Conservation (phyloP, 192 early-diverging fungal genomes). For the Linnemannia hyalina region DNA sequence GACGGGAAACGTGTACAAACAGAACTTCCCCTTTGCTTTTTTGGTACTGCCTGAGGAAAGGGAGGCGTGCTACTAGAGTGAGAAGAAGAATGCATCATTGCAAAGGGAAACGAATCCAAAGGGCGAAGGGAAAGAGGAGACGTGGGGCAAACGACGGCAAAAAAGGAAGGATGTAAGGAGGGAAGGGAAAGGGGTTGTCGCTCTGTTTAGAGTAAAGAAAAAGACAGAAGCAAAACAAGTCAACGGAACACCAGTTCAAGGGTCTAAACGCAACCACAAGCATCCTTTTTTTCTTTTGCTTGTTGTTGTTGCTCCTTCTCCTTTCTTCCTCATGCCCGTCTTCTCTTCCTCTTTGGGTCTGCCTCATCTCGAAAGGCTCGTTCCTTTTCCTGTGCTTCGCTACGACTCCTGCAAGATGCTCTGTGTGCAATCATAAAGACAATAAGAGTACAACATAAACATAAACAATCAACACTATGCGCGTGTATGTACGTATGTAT, state of each 20-base stretch:
- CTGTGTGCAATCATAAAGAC: not conserved
- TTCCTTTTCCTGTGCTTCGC: not conserved
- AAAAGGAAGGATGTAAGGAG: too few species aligned
- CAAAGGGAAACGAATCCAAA: too few species aligned
- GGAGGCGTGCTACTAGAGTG: too few species aligned
- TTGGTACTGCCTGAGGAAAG: too few species aligned
- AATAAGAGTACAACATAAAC: not conserved
- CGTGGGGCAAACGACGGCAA: too few species aligned
- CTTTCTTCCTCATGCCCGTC: not conserved
- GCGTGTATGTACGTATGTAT: conserved; percentile 1
- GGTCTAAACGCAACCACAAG: not conserved
- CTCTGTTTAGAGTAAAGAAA: not conserved
- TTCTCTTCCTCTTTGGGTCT: not conserved
- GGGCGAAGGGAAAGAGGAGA: too few species aligned
- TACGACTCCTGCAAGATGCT: not conserved
- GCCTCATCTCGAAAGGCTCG: not conserved
- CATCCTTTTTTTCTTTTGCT: not conserved
- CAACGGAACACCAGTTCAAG: not conserved
- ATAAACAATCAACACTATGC: not conserved
- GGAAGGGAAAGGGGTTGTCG: too few species aligned
- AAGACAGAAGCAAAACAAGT: not conserved
- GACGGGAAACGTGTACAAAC: not conserved
- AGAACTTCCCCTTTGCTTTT: too few species aligned
- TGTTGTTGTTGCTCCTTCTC: not conserved
- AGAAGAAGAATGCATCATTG: too few species aligned